Base-by-base conservation (phyloP, 2,329 filamentous ascomycete species). In the Epichloe typhina region DNA sequence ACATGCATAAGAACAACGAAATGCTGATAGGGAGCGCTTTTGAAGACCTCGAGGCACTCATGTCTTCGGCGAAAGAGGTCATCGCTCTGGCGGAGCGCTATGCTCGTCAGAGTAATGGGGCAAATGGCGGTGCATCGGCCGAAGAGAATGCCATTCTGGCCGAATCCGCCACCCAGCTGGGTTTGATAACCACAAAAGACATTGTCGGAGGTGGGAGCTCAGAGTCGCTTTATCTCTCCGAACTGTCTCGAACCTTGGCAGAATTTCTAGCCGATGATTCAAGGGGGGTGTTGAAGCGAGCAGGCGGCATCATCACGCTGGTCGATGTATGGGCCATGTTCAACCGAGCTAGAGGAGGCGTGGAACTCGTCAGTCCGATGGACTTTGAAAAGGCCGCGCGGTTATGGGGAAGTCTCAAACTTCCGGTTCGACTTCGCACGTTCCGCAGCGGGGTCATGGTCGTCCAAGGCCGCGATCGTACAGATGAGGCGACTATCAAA, bases 31-130 rank as follows among this genome's bases (percentile, higher is more conserved):
- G 91, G 26, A 89, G 80, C 56, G 90, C 93, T 0, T 98, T 98
- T 61, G 91, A 96, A 64, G 93, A 98, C 61, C 77, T 98, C 0
- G 91, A 97, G 64, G 90, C 93, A 3, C 74, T 98, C 38, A 98
- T 97, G 91, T 88, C 90, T 3, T 96, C 91, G 3, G 93, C 93
- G 5, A 96, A 97, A 64, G 88, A 98, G 63, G 88, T 98, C 46
- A 84, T 97, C 47, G 88, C 89, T 5, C 81, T 98, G 41, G 93
- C 93, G 1, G 91, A 97, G 66, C 82, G 82, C 15, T 91, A 97
- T 58, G 83, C 88, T 2, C 75, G 80, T 12, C 85, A 90, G 61
- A 71, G 71, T 19, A 79, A 78, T 54, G 72, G 74, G 9, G 78
- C 75, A 31, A 76, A 75, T 17, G 79, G 76, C 21, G 76, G 74